A percentile compares a stretch with the other conserved stretches of the same genome.
phyloP scores from a whole-genome alignment of 106 monocot species.

The Allium fistulosum region DNA sequence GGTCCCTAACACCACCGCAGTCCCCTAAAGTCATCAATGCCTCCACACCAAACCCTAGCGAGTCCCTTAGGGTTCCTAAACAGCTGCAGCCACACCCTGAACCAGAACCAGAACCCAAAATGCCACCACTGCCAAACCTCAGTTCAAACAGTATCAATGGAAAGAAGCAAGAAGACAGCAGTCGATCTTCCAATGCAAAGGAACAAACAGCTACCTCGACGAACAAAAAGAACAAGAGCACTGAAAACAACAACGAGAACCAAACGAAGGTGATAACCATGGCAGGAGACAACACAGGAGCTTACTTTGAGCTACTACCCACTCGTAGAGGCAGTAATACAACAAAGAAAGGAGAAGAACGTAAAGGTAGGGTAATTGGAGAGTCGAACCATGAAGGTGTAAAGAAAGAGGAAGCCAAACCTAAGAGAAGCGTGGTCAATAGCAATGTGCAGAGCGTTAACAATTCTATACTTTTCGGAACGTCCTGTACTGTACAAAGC shows the following conservation, averaged over 20 bases:
- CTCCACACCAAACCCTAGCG: constrained; percentile 16
- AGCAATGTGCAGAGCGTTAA: constrained; percentile 71
- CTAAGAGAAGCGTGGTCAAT: constrained; percentile 44
- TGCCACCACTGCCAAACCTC: not conserved
- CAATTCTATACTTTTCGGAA: constrained; percentile 58
- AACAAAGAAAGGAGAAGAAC: not conserved
- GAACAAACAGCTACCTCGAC: not conserved
- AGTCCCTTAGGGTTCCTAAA: constrained; percentile 11
- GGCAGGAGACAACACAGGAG: constrained; percentile 62
- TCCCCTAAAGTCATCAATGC: constrained; percentile 33
- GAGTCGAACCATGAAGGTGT: no score
- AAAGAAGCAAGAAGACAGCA: not conserved
- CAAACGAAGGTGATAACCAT: constrained; percentile 38
- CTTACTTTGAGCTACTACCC: constrained; percentile 42
- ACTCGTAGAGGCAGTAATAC: not conserved
- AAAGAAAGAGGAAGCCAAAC: constrained; percentile 13
- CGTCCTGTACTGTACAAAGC: constrained; percentile 31
- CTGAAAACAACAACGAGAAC: constrained; percentile 9
- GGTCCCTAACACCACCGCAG: not conserved
- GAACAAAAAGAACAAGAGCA: not conserved
- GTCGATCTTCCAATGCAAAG: not conserved
- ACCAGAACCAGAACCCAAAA: constrained; percentile 1
- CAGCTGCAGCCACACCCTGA: not conserved
- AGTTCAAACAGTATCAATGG: not conserved
- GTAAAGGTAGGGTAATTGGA: no score